phyloP scores from a whole-genome alignment of 176 grass and related monocot species.

The Avena eriantha region DNA sequence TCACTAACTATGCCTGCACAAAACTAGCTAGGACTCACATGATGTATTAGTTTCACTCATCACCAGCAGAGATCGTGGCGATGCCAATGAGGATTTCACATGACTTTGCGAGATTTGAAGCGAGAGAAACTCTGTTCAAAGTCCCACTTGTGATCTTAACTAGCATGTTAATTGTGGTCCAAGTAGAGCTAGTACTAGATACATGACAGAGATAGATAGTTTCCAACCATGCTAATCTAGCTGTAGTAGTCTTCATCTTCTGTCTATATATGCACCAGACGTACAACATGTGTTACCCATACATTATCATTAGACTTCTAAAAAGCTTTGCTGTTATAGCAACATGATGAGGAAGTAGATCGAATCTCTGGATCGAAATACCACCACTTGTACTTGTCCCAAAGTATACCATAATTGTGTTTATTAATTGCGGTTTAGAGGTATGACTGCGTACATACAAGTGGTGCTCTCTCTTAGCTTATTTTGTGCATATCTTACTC shows the following conservation, averaged over 20 bases:
- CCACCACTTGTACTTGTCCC: constrained; percentile 26
- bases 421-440: constrained; percentile 31
- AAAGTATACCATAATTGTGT: neutral
- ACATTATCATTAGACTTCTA: neutral
- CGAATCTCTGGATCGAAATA: constrained; percentile 3
- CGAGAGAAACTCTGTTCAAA: neutral
- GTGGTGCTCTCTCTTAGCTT: neutral
- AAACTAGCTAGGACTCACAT: constrained; percentile 8
- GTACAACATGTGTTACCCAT: neutral
- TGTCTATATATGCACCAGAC: too few species aligned
- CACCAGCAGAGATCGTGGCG: constrained; percentile 8
- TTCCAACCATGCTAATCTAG: too few species aligned
- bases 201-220: neutral
- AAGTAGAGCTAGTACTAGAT: neutral
- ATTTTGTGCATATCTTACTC: constrained; percentile 11
- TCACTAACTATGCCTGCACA: neutral
- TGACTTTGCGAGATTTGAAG: neutral
- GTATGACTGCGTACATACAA: neutral
- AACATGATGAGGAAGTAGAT: neutral
- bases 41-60: neutral
- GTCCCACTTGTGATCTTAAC: neutral
- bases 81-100: constrained; percentile 41
- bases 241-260: too few species aligned
- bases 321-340: neutral
- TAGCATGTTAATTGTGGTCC: too few species aligned